Base-by-base conservation (phyloP, 768 basidiomycete species). In the Russula brevipes region DNA sequence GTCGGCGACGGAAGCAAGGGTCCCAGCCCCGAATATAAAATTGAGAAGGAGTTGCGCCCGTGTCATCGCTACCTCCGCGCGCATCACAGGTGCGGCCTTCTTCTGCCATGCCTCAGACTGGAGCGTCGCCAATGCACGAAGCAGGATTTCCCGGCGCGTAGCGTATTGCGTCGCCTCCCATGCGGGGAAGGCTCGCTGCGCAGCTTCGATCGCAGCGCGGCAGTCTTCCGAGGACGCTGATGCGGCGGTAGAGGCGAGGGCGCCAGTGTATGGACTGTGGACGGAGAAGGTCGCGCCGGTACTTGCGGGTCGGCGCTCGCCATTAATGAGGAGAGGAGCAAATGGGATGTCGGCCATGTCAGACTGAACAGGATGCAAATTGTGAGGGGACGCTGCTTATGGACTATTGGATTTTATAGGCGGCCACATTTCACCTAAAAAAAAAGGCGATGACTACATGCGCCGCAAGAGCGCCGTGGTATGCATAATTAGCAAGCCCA, bases 201-300 rank as follows among this genome's bases (percentile, higher is more conserved):
- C 62, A 14, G 54, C 49, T 24, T 61, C 57, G 33, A 67, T 67
- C n/a, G 66, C 66, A 17, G 51, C 59, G 0, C 36, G 38, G 54
- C 69, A 69, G 56, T 74, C 73, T 5, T 69, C 65, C 9, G 57
- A 64, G 16, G 71, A 76, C 0, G 82, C 83, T 2, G 82, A 76
- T 2, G 80, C 80, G 5, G 77, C 73, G 33, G 67, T 72, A 2
- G 82, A 80, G 16, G 81, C 80, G 33, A 81, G 73, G 11, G 71
- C 46, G 4, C 76, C 72, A 4, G 79, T 75, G 61, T 73, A 72
- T 3, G 81, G 78, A 60, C 79, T 82, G 51, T 68, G 69, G 19
- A 84, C 77, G 53, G 81, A 76, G 67, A 81, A 85, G 10, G 77
- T 78, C 8, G 72, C 72, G 2, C 70, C 72, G 6, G 66, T 68